phyloP scores from a whole-genome alignment of 306 rosid genomes.

The Neltuma alba region DNA sequence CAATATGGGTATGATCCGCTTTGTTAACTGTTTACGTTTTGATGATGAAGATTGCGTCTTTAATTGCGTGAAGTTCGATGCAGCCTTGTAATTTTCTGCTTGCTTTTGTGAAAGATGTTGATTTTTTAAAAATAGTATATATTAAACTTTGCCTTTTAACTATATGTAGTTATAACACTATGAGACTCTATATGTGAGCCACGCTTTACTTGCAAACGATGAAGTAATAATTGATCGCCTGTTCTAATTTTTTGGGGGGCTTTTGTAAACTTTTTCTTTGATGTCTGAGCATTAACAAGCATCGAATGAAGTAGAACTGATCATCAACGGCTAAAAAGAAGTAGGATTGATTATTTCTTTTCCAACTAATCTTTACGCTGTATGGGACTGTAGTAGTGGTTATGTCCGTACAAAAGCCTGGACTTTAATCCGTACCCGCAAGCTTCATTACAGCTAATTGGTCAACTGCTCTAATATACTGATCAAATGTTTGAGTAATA shows the following conservation, averaged over 20 bases:
- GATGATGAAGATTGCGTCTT: neutral
- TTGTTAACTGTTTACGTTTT: neutral
- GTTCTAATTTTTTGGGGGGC: neutral
- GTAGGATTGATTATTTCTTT: neutral
- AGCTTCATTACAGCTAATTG: neutral
- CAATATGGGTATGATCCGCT: conserved; percentile 49
- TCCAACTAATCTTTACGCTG: neutral
- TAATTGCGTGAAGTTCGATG: neutral
- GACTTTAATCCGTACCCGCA: neutral
- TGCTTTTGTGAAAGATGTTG: conserved; percentile 1
- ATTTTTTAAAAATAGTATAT: neutral
- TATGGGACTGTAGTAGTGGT: neutral
- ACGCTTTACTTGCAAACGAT: neutral
- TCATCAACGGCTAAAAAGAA: neutral
- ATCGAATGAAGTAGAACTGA: neutral
- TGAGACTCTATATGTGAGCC: neutral
- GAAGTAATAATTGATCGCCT: neutral
- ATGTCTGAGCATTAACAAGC: neutral
- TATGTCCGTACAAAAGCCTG: neutral
- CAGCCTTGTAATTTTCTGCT: neutral
- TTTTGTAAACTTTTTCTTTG: neutral
- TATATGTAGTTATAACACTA: neutral
- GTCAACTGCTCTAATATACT: neutral
- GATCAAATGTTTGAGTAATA: neutral
- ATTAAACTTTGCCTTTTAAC: neutral